These are phyloP conservation scores for Chrysanthemum makinoi DNA, from an alignment of 129 eudicot species.

Conservation along the genomic window DNA sequence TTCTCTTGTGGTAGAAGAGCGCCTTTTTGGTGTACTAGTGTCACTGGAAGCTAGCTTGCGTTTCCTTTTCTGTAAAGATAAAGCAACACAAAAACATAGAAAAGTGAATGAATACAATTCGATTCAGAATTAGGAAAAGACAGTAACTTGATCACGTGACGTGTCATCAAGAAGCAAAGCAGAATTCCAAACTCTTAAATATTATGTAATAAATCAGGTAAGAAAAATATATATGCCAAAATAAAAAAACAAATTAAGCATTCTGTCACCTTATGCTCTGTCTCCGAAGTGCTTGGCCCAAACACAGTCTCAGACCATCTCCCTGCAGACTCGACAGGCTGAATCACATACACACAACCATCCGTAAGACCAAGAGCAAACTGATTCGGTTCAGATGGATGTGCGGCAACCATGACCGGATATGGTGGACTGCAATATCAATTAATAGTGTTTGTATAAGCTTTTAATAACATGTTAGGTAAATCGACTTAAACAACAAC, in stretches of 20 bases:
- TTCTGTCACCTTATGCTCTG: slow-evolving; percentile 52
- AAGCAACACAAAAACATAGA: too few relatives aligned
- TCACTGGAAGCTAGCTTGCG: slow-evolving; percentile 24
- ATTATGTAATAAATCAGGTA: background rate
- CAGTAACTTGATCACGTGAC: slow-evolving; percentile 33
- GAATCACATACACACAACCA: slow-evolving; percentile 68
- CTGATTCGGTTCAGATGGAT: slow-evolving; percentile 71
- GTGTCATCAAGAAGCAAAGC: slow-evolving; percentile 21
- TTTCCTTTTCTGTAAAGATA: slow-evolving; percentile 6
- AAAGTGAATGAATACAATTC: too few relatives aligned
- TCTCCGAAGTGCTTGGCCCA: slow-evolving; percentile 42
- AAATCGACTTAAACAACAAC: too few relatives aligned
- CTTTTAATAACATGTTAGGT: too few relatives aligned
- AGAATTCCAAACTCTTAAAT: background rate
- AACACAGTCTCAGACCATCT: slow-evolving; percentile 60
- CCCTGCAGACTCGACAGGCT: slow-evolving; percentile 82
- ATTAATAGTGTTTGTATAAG: too few relatives aligned
- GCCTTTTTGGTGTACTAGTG: slow-evolving; percentile 4
- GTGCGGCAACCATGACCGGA: slow-evolving; percentile 80
- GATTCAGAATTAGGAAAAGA: slow-evolving; percentile 2
- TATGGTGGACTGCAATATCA: slow-evolving; percentile 40
- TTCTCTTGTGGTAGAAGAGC: too few relatives aligned
- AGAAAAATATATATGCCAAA: background rate
- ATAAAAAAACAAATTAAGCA: slow-evolving; percentile 2
- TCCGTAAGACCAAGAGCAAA: slow-evolving; percentile 81